Percentiles rank a stretch among this genome's conserved stretches.
Conservation (phyloP, 225 moss, liverwort and hornwort species). For the Takakia lepidozioides region DNA sequence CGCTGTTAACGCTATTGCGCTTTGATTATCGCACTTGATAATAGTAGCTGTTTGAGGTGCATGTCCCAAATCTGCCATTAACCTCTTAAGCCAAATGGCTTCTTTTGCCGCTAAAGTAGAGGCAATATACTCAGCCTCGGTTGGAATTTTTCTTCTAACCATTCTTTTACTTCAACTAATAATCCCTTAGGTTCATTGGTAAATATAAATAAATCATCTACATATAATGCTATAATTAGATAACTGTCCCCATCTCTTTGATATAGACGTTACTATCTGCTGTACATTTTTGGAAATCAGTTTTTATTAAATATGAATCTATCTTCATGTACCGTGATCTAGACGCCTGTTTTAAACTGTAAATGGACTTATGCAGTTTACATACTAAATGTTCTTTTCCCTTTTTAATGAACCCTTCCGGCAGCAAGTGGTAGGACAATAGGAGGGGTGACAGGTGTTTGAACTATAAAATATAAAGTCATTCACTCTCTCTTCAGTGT, state of each 20-base stretch:
- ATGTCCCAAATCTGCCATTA: not conserved
- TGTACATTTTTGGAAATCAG: not conserved
- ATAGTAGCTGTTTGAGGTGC: not conserved
- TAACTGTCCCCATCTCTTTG: not conserved
- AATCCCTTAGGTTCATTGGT: not conserved
- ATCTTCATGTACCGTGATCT: constrained; percentile 1
- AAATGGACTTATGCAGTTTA: constrained; percentile 2
- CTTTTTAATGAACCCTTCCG: not conserved
- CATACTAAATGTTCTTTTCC: constrained; percentile 1
- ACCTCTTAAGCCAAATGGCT: not conserved
- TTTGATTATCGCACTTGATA: constrained; percentile 4
- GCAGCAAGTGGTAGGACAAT: not conserved
- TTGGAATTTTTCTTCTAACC: not conserved
- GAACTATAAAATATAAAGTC: no score
- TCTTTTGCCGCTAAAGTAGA: not conserved
- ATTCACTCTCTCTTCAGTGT: no score
- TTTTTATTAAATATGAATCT: not conserved
- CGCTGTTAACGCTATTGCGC: not conserved
- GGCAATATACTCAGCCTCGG: constrained; percentile 1
- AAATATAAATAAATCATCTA: not conserved
- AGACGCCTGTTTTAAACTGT: constrained; percentile 1
- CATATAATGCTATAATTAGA: not conserved
- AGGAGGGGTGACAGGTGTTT: no score
- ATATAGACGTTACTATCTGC: constrained; percentile 1
- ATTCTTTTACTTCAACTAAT: not conserved